Evolutionary conservation across 805 yeast species (phyloP).

Genomic region (Zygoascus flipseniorum): DNA sequence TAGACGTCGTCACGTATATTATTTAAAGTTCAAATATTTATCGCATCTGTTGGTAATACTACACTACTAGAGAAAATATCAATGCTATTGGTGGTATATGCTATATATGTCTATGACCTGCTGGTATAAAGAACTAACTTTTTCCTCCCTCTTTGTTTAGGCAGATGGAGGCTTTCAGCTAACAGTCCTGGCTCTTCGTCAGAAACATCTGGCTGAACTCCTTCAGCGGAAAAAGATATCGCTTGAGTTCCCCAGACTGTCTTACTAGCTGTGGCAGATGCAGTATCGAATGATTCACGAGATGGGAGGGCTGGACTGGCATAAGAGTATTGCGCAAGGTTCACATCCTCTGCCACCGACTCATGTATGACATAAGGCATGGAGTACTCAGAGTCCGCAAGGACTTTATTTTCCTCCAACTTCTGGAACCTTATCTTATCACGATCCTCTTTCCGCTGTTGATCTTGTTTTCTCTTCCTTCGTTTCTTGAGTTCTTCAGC

Average conservation of each 20-base stretch:
- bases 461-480: constrained; percentile 14
- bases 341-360: neutral
- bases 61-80: neutral
- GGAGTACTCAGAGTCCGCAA: neutral
- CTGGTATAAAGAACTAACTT: constrained; percentile 22
- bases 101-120: neutral
- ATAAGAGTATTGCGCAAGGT: neutral
- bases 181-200: constrained; percentile 8
- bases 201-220: constrained; percentile 13
- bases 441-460: constrained; percentile 18
- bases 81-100: neutral
- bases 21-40: neutral
- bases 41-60: neutral
- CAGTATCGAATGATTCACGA: neutral
- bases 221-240: constrained; percentile 13
- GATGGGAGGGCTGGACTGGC: neutral
- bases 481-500: constrained; percentile 20
- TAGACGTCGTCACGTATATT: neutral
- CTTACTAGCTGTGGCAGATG: neutral
- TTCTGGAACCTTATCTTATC: constrained; percentile 25
- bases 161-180: constrained; percentile 10
- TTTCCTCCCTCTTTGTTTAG: constrained; percentile 19
- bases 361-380: neutral
- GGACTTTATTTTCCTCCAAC: constrained; percentile 29
- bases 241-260: constrained; percentile 17